Percentiles rank a stretch among this genome's conserved stretches.
These are phyloP conservation scores for Cardiospermum halicacabum DNA, from an alignment of 345 rosid species.

Conservation along the genomic window DNA sequence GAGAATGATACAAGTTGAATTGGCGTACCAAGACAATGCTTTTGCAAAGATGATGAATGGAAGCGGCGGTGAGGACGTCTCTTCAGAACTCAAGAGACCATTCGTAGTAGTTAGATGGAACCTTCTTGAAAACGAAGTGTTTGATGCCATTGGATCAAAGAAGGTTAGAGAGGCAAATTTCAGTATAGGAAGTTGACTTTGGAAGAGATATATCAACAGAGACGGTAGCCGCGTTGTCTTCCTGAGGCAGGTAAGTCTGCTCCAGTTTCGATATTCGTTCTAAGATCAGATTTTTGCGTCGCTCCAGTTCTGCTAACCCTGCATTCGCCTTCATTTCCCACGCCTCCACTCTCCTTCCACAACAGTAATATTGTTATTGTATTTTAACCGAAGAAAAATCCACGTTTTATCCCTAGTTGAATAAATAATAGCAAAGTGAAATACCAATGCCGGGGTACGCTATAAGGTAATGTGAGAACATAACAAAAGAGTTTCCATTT, in stretches of 20 bases:
- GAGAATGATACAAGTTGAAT: neutral
- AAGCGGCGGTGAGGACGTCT: slow-evolving; percentile 62
- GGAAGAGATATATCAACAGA: slow-evolving; percentile 19
- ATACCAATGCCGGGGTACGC: too few species aligned
- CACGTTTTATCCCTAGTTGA: too few species aligned
- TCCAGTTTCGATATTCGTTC: slow-evolving; percentile 50
- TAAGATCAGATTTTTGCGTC: slow-evolving; percentile 47
- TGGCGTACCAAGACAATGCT: slow-evolving; percentile 79
- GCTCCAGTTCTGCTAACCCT: slow-evolving; percentile 52
- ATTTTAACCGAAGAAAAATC: too few species aligned
- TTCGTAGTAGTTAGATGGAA: slow-evolving; percentile 65
- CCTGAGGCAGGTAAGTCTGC: slow-evolving; percentile 26
- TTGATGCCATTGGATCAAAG: slow-evolving; percentile 50
- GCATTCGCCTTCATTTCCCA: slow-evolving; percentile 44
- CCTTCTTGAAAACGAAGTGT: slow-evolving; percentile 60
- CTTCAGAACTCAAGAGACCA: slow-evolving; percentile 72
- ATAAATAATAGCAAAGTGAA: too few species aligned
- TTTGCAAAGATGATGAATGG: slow-evolving; percentile 82
- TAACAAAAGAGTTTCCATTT: too few species aligned
- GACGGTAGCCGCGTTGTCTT: slow-evolving; percentile 8
- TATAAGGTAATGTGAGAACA: too few species aligned
- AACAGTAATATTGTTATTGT: too few species aligned
- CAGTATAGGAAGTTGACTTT: slow-evolving; percentile 27
- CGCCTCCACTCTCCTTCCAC: neutral
- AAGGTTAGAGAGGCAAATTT: slow-evolving; percentile 57